These are phyloP conservation scores for Nakazawaea siamensis DNA, from an alignment of 805 yeast genomes.

Conservation along the genomic window DNA sequence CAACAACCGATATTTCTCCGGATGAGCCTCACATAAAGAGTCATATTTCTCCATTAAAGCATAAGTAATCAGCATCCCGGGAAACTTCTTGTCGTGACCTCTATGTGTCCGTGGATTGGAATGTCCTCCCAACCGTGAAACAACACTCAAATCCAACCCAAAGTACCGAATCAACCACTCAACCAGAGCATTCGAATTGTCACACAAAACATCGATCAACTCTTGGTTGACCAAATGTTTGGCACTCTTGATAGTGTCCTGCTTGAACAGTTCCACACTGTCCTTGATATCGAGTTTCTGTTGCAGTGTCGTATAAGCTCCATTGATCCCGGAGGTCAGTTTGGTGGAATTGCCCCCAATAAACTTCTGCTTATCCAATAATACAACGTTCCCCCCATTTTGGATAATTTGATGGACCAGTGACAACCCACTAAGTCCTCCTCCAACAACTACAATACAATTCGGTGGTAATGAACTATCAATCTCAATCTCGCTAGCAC, in stretches of 20 bases:
- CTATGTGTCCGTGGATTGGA: slow-evolving; percentile 76
- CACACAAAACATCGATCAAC: slow-evolving; percentile 51
- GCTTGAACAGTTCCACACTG: slow-evolving; percentile 46
- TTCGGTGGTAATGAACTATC: slow-evolving; percentile 18
- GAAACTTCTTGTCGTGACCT: slow-evolving; percentile 57
- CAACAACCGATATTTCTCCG: slow-evolving; percentile 24
- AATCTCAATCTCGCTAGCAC: no score
- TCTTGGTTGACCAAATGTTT: slow-evolving; percentile 48
- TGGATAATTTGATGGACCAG: slow-evolving; percentile 44
- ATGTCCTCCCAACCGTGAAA: slow-evolving; percentile 79
- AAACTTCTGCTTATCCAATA: slow-evolving; percentile 52
- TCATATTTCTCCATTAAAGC: slow-evolving; percentile 43
- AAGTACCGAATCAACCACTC: slow-evolving; percentile 65
- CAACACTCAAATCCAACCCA: slow-evolving; percentile 53
- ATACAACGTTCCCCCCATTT: slow-evolving; percentile 40
- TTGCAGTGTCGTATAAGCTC: slow-evolving; percentile 64
- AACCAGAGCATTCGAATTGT: slow-evolving; percentile 58
- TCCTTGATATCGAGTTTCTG: slow-evolving; percentile 40
- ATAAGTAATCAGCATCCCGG: slow-evolving; percentile 60
- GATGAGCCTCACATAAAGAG: slow-evolving; percentile 32
- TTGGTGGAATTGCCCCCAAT: slow-evolving; percentile 60
- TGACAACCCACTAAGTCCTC: slow-evolving; percentile 56
- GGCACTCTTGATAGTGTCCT: slow-evolving; percentile 64
- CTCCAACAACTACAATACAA: slow-evolving; percentile 50
- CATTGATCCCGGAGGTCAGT: slow-evolving; percentile 65